Conservation (phyloP, 257 asterid species). For the Przewalskia tangutica region DNA sequence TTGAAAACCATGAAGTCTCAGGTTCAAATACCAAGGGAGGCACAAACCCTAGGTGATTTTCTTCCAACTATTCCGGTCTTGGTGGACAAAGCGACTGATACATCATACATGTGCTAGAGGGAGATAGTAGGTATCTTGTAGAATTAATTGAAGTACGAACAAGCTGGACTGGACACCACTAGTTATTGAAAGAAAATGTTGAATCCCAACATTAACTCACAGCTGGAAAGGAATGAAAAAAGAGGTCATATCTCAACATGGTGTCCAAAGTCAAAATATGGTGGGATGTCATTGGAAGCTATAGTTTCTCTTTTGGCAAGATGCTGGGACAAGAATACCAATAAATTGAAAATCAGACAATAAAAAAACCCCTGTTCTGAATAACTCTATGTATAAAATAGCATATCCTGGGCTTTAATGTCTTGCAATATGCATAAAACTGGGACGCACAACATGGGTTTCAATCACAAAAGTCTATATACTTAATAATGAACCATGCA, state of each 20-base stretch:
- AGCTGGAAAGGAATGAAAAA: neutral
- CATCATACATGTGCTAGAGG: neutral
- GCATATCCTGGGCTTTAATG: neutral
- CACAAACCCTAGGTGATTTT: neutral
- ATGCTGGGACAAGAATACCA: neutral
- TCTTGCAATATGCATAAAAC: neutral
- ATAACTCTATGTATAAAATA: neutral
- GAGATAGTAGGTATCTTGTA: neutral
- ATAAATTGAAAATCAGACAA: neutral
- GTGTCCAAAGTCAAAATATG: conserved; percentile 1
- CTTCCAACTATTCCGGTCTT: neutral
- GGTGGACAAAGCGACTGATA: neutral
- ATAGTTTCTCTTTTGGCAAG: neutral
- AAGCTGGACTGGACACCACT: neutral
- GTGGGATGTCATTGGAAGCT: conserved; percentile 1
- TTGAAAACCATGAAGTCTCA: neutral
- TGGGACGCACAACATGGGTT: conserved; percentile 29
- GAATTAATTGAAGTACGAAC: neutral
- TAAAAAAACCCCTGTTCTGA: neutral
- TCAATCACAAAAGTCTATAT: conserved; percentile 14
- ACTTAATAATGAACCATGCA: neutral
- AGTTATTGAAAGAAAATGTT: neutral
- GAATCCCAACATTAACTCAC: neutral
- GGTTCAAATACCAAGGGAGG: neutral
- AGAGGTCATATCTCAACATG: neutral